phyloP scores from a whole-genome alignment of 2,329 filamentous ascomycete genomes.

The Stromatinia cepivora region DNA sequence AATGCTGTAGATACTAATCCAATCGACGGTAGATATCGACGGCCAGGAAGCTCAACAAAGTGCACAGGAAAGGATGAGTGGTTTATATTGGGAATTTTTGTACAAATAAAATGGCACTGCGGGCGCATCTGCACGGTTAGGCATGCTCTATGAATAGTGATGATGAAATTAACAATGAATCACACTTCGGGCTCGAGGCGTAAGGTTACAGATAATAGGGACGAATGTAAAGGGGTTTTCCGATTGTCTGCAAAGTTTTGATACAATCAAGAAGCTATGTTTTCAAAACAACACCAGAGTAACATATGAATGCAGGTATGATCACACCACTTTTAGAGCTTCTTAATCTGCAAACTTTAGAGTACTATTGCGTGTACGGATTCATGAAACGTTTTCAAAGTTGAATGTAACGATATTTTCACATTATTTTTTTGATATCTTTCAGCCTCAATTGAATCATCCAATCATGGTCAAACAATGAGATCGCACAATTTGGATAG shows the following conservation, averaged over 20 bases:
- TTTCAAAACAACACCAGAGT: not conserved
- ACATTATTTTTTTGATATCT: too few relatives aligned
- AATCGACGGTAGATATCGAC: conserved; percentile 52
- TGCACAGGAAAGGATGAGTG: conserved; percentile 50
- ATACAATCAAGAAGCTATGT: not conserved
- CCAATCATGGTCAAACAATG: too few relatives aligned
- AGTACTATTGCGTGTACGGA: not conserved
- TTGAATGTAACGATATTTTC: too few relatives aligned
- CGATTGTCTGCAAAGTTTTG: not conserved
- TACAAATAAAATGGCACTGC: conserved; percentile 10
- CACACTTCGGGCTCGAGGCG: not conserved
- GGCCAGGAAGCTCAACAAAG: conserved; percentile 61
- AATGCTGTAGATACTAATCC: conserved; percentile 17
- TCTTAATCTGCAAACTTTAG: not conserved
- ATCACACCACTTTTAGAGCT: not conserved
- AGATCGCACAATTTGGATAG: too few relatives aligned
- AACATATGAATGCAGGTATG: not conserved
- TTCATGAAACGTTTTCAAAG: too few relatives aligned
- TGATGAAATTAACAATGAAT: not conserved
- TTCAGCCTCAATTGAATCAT: too few relatives aligned
- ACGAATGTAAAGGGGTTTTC: too few relatives aligned
- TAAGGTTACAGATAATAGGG: not conserved
- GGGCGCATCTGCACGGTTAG: conserved; percentile 15
- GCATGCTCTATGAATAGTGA: not conserved
- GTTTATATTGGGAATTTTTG: conserved; percentile 15